These are phyloP conservation scores for Candida glucosophila DNA, from an alignment of 1,139 yeast species.

Conservation along the genomic window DNA sequence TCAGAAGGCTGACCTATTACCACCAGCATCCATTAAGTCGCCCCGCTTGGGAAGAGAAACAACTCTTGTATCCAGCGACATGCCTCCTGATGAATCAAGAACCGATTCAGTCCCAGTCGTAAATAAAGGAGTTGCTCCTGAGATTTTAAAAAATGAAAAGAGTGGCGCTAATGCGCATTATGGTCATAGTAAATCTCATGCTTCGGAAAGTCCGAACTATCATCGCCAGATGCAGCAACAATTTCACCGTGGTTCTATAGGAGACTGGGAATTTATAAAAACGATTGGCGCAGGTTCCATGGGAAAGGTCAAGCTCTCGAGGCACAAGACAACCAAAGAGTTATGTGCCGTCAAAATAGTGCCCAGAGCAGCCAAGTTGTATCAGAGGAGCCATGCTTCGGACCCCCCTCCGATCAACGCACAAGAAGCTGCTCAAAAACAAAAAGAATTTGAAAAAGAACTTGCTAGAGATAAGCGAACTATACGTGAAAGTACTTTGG, in stretches of 20 bases:
- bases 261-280: conserved; percentile 94
- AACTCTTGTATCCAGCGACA: too few relatives aligned
- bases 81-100: too few relatives aligned
- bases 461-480: conserved; percentile 88
- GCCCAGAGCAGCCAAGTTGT: conserved; percentile 69
- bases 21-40: too few relatives aligned
- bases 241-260: conserved; percentile 80
- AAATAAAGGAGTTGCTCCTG: too few relatives aligned
- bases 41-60: too few relatives aligned
- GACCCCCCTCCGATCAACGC: conserved; percentile 55
- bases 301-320: conserved; percentile 97
- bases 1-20: too few relatives aligned
- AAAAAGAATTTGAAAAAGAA: conserved; percentile 76
- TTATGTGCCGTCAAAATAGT: conserved; percentile 82
- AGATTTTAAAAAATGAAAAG: too few relatives aligned
- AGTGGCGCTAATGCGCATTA: background rate
- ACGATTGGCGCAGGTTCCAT: conserved; percentile 98
- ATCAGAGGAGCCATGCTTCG: conserved; percentile 68
- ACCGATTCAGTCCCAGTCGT: too few relatives aligned
- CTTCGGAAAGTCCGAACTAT: conserved; percentile 5
- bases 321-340: conserved; percentile 73
- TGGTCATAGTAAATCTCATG: background rate
- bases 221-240: conserved; percentile 28
- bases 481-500: conserved; percentile 89
- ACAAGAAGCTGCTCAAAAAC: conserved; percentile 51